These are phyloP conservation scores for Fusarium hainanense DNA, from an alignment of 2,329 filamentous ascomycete species.

Conservation along the genomic window DNA sequence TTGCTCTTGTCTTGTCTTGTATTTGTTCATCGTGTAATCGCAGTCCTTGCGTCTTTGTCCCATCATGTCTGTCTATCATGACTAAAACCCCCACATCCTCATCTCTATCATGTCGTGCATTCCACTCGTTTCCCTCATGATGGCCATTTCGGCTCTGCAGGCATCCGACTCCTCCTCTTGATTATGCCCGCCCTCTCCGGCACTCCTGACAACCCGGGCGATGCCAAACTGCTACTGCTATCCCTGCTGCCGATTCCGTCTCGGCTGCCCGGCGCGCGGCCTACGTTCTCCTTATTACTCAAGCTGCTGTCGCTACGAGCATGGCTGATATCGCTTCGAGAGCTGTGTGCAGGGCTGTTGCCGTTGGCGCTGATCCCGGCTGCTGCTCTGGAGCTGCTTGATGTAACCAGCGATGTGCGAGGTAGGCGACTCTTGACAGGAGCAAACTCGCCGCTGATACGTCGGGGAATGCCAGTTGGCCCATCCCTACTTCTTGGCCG, in stretches of 20 bases:
- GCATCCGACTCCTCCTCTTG: constrained; percentile 45
- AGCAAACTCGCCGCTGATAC: constrained; percentile 56
- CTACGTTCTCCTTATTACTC: constrained; percentile 55
- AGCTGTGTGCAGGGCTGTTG: constrained; percentile 29
- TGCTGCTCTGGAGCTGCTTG: constrained; percentile 37
- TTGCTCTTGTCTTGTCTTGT: constrained; percentile 9
- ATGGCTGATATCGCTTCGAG: constrained; percentile 45
- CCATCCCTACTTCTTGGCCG: constrained; percentile 57
- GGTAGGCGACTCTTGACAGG: constrained; percentile 55
- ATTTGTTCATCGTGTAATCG: constrained; percentile 7
- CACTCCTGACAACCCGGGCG: constrained; percentile 29
- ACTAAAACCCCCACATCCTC: background rate
- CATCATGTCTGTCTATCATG: constrained; percentile 33
- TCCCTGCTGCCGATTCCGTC: constrained; percentile 42
- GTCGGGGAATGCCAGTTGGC: constrained; percentile 56
- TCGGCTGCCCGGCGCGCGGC: constrained; percentile 42
- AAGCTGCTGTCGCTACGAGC: constrained; percentile 54
- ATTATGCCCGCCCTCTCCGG: constrained; percentile 27
- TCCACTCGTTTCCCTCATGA: constrained; percentile 25
- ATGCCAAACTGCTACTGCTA: constrained; percentile 25
- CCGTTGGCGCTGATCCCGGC: constrained; percentile 31
- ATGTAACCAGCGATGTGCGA: constrained; percentile 51
- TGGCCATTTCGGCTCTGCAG: constrained; percentile 45
- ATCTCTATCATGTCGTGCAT: constrained; percentile 20
- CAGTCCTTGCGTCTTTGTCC: constrained; percentile 9